Evolutionary conservation across 805 yeast species (phyloP).

Genomic region (Zygotorulaspora florentina): DNA sequence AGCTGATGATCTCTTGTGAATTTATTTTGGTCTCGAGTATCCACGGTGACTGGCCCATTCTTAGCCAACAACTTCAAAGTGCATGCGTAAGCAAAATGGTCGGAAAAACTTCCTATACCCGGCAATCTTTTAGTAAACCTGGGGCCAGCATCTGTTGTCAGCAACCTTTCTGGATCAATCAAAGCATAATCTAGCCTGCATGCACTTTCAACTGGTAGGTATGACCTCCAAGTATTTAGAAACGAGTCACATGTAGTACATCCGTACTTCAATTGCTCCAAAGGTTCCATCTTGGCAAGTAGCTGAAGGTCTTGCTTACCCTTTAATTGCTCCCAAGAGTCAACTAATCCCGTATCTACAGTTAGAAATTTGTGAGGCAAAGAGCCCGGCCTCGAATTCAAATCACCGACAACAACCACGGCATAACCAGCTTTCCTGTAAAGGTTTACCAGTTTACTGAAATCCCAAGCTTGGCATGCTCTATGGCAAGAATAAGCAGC

Average conservation of each 20-base stretch:
- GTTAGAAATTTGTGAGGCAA: slow-evolving; percentile 75
- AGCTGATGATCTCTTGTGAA: slow-evolving; percentile 11
- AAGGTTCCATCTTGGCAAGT: slow-evolving; percentile 46
- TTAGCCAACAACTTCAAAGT: slow-evolving; percentile 35
- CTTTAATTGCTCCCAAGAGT: slow-evolving; percentile 75
- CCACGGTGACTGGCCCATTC: slow-evolving; percentile 5
- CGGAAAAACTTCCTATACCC: slow-evolving; percentile 73
- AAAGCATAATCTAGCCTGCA: slow-evolving; percentile 88
- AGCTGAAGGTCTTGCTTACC: slow-evolving; percentile 43
- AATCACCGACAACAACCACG: slow-evolving; percentile 86
- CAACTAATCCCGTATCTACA: slow-evolving; percentile 60
- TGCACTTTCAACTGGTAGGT: slow-evolving; percentile 58
- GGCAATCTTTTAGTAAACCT: slow-evolving; percentile 68
- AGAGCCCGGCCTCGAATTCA: slow-evolving; percentile 84
- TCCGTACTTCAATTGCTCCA: slow-evolving; percentile 62
- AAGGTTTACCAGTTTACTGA: slow-evolving; percentile 59
- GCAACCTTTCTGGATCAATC: slow-evolving; percentile 52
- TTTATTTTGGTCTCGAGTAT: slow-evolving; percentile 4
- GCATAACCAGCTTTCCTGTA: slow-evolving; percentile 74
- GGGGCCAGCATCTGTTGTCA: slow-evolving; percentile 61
- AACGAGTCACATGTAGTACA: slow-evolving; percentile 90
- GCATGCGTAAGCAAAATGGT: slow-evolving; percentile 80
- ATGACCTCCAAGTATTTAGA: slow-evolving; percentile 78
- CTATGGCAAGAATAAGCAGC: slow-evolving; percentile 88
- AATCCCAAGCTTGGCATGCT: slow-evolving; percentile 95